phyloP scores from a whole-genome alignment of 2,329 filamentous ascomycete species.

The Aspergillus fumigatus region DNA sequence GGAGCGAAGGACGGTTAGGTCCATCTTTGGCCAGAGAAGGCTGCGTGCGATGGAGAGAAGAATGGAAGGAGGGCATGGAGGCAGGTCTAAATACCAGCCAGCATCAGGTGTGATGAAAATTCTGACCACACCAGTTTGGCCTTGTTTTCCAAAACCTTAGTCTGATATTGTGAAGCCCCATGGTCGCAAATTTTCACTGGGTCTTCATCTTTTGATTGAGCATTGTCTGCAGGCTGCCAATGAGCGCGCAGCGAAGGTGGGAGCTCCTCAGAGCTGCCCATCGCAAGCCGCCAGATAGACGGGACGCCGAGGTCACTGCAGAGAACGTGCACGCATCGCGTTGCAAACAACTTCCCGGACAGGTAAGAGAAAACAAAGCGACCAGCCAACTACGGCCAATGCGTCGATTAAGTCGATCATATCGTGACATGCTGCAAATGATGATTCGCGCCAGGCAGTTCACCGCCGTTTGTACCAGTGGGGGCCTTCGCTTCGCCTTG shows the following conservation, averaged over 20 bases:
- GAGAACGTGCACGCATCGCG: neutral
- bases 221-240: neutral
- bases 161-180: neutral
- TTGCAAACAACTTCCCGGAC: neutral
- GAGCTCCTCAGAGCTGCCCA: neutral
- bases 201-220: neutral
- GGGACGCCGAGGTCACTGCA: neutral
- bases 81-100: neutral
- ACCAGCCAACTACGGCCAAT: neutral
- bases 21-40: neutral
- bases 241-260: neutral
- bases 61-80: neutral
- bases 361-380: neutral
- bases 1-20: neutral
- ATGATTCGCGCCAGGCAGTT: neutral
- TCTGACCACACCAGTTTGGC: neutral
- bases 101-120: neutral
- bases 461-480: neutral
- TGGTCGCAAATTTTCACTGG: neutral
- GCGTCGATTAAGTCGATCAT: neutral
- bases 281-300: neutral
- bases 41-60: neutral
- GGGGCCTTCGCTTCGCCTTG: neutral
- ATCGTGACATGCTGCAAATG: neutral
- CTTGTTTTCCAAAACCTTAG: neutral